Base-by-base conservation (phyloP, 768 basidiomycete species). In the Amanita exitialis region DNA sequence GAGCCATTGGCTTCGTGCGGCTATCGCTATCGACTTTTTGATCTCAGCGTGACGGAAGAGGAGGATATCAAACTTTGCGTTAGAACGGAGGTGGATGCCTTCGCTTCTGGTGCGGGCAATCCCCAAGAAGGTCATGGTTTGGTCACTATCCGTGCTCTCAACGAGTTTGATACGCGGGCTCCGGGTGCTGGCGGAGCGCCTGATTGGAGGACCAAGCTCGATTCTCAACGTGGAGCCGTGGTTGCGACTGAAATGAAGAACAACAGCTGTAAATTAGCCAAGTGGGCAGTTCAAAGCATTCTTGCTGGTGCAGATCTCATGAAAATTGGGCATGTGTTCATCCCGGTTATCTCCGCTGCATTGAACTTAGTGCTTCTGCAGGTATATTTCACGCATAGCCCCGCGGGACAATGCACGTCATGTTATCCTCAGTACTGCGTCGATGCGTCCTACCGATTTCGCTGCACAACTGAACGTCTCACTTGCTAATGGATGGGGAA, bases 171-270 rank as follows among this genome's bases (percentile, higher is more conserved):
- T 66, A 78, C 92, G 20, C 80, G 91, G 47, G 78, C 92, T 2
- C 80, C 82, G 56, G 94, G 95, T 20, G 83, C 89, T 0, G 95
- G 93, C 23, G 92, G 93, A 44, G 93, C 95, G 15, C 90, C 93
- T n/a, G 96, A 99, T 66, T 99, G 96, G 96, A 81, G 94, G 30
- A 79, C 88, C n/a, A 95, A 95, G 69, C 72, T 99, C 38, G 96
- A 99, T 68, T 83, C 88, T 4, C 93, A 97, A 67, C 82, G 93
- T 41, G 96, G 96, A 55, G 96, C 96, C 2, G 95, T 99, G 38
- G 93, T 98, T 53, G 92, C 96, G 32, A 94, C 91, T 21, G 96
- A 99, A 75, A 98, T 98, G 96, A 99, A 98, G 74, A 99, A 99
- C 69, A 99, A 99, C 71, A 90, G 86, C 59, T 93, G 86, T 71